Conservation (phyloP, 805 yeast genomes). For the Suhomyces sp. region DNA sequence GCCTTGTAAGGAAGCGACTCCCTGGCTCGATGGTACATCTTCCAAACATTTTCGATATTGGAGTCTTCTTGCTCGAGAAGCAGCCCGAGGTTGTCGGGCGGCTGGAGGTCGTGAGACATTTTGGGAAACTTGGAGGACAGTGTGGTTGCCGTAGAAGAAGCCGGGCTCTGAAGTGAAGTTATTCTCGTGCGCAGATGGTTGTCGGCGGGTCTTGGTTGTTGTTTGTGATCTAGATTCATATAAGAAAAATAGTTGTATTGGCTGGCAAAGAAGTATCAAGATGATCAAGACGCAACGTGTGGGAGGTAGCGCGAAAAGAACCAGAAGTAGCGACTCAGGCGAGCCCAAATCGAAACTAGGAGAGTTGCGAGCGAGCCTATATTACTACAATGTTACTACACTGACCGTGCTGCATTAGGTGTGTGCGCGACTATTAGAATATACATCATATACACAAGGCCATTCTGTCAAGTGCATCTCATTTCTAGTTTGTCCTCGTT, state of each 20-base stretch:
- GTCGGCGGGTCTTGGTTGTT: background rate
- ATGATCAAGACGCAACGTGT: background rate
- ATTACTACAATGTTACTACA: background rate
- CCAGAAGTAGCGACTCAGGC: background rate
- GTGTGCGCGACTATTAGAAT: background rate
- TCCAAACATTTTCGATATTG: conserved; percentile 54
- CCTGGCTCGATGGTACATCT: conserved; percentile 74
- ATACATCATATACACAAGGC: background rate
- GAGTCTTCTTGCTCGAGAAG: conserved; percentile 8
- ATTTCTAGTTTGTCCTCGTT: background rate
- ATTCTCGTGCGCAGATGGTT: background rate
- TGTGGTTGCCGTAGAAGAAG: conserved; percentile 1
- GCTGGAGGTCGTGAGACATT: background rate
- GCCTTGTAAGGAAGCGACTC: conserved; percentile 70
- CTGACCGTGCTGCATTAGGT: background rate
- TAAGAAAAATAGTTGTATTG: background rate
- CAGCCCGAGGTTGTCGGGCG: background rate
- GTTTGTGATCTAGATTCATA: background rate
- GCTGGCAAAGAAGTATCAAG: background rate
- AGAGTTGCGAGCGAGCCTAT: background rate
- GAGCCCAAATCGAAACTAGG: background rate
- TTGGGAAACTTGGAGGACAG: conserved; percentile 1
- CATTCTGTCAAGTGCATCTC: background rate
- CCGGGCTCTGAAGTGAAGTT: conserved; percentile 2
- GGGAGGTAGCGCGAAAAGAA: background rate